Conservation (phyloP, 345 rosid genomes). For the Nasturtium officinale region DNA sequence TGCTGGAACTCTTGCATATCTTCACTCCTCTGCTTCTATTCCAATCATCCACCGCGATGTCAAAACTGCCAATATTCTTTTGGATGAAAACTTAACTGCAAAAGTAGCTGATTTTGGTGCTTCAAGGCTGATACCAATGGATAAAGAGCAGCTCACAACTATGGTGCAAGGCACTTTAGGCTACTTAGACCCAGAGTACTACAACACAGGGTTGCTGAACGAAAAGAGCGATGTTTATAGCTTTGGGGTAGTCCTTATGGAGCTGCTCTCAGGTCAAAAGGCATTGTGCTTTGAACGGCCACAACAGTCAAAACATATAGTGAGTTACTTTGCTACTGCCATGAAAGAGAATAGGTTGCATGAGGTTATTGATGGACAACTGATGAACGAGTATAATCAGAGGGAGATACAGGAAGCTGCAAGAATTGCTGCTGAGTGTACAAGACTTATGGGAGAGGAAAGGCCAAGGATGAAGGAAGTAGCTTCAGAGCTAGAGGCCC, state of each 20-base stretch:
- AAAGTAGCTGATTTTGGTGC: slow-evolving; percentile 46
- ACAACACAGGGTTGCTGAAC: slow-evolving; percentile 19
- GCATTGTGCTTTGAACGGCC: slow-evolving; percentile 29
- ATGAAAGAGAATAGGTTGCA: slow-evolving; percentile 21
- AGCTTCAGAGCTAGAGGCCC: slow-evolving; percentile 38
- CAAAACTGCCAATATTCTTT: slow-evolving; percentile 49
- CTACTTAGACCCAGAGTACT: slow-evolving; percentile 50
- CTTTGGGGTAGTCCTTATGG: slow-evolving; percentile 50
- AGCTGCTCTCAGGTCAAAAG: slow-evolving; percentile 37
- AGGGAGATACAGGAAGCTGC: slow-evolving; percentile 30
- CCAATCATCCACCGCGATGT: slow-evolving; percentile 49
- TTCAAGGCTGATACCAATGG: slow-evolving; percentile 46
- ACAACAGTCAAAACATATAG: slow-evolving; percentile 32
- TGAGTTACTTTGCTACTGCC: slow-evolving; percentile 34
- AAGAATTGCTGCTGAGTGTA: slow-evolving; percentile 34
- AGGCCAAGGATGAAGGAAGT: slow-evolving; percentile 48
- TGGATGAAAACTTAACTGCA: slow-evolving; percentile 29
- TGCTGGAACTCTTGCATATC: slow-evolving; percentile 40
- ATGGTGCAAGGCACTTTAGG: slow-evolving; percentile 52
- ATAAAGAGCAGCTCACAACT: slow-evolving; percentile 40
- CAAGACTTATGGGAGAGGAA: slow-evolving; percentile 37
- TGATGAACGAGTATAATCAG: slow-evolving; percentile 19
- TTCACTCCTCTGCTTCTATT: slow-evolving; percentile 46
- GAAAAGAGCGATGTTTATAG: slow-evolving; percentile 58
- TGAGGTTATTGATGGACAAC: slow-evolving; percentile 28